A percentile compares a stretch with the other conserved stretches of the same genome.
These are phyloP conservation scores for Xylaria sp. DNA, from an alignment of 2,329 filamentous ascomycete species.

Conservation along the genomic window DNA sequence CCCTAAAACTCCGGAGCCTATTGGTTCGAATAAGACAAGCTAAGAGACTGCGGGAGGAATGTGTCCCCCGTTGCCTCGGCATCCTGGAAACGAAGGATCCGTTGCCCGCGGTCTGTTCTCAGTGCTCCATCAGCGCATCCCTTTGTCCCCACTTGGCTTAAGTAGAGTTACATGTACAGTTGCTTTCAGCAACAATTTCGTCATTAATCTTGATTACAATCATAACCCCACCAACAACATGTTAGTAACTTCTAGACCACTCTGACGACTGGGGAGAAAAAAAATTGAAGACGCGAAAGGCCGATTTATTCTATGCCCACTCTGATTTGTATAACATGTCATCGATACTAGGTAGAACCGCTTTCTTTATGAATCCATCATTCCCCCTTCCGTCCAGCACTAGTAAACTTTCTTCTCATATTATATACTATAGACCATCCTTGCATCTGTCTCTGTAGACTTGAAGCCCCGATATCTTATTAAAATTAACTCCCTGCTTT, in stretches of 20 bases:
- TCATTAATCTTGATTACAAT: slow-evolving; percentile 21
- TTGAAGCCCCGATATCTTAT: not conserved
- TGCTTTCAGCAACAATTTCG: slow-evolving; percentile 16
- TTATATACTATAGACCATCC: not conserved
- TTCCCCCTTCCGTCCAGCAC: slow-evolving; percentile 3
- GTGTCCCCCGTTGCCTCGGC: not conserved
- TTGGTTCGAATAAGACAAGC: slow-evolving; percentile 1
- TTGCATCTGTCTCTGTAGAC: not conserved
- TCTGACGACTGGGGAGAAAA: slow-evolving; percentile 17
- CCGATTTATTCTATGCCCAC: slow-evolving; percentile 24
- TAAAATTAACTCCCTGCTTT: not conserved
- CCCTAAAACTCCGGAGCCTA: not conserved
- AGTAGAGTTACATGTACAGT: slow-evolving; percentile 6
- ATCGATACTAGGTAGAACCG: not conserved
- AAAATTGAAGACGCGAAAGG: slow-evolving; percentile 29
- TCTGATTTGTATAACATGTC: slow-evolving; percentile 20
- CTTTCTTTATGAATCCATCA: slow-evolving; percentile 26
- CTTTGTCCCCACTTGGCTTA: slow-evolving; percentile 9
- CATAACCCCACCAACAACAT: not conserved
- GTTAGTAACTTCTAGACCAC: slow-evolving; percentile 10
- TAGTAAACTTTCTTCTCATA: slow-evolving; percentile 13
- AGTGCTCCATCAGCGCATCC: not conserved
- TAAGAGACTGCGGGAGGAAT: slow-evolving; percentile 6
- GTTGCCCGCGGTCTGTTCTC: not conserved
- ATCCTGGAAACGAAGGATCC: slow-evolving; percentile 3